Evolutionary conservation across 371 early-diverging fungal genomes (phyloP).

Genomic region (Nematocida sp.): DNA sequence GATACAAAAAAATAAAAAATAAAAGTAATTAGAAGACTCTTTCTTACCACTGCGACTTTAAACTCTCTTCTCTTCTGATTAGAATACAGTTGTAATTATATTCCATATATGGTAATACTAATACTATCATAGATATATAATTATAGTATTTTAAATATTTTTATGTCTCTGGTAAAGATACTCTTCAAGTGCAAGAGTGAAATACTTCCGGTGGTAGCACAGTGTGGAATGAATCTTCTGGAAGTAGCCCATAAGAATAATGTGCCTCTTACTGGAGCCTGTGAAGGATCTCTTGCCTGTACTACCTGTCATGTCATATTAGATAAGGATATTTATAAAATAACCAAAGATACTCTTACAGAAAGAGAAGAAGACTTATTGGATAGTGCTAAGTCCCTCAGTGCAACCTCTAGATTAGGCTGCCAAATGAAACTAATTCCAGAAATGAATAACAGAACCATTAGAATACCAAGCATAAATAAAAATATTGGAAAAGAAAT

Average conservation of each 20-base stretch:
- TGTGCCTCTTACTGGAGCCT: slow-evolving; percentile 94
- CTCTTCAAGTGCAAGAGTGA: slow-evolving; percentile 5
- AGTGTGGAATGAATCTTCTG: slow-evolving; percentile 74
- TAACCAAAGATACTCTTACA: slow-evolving; percentile 74
- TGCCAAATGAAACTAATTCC: slow-evolving; percentile 81
- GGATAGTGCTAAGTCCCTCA: slow-evolving; percentile 89
- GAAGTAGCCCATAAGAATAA: slow-evolving; percentile 86
- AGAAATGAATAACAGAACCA: slow-evolving; percentile 76
- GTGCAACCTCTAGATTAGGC: slow-evolving; percentile 89
- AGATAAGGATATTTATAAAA: slow-evolving; percentile 74
- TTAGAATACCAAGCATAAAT: slow-evolving; percentile 83
- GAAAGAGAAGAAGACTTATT: slow-evolving; percentile 98
- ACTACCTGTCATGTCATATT: slow-evolving; percentile 79
- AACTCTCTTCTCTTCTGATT: neutral
- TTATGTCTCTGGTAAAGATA: slow-evolving; percentile 25
- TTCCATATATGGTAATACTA: too few species aligned
- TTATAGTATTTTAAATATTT: too few species aligned
- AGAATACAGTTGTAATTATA: neutral
- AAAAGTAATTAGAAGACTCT: neutral
- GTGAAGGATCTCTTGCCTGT: slow-evolving; percentile 75
- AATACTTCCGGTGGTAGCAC: slow-evolving; percentile 19
- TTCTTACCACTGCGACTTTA: neutral
- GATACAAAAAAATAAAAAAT: slow-evolving; percentile 46
- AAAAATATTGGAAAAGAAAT: slow-evolving; percentile 89
- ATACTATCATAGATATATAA: too few species aligned